phyloP scores from a whole-genome alignment of 352 stramenopile species.

The Stephanocyclus meneghinianus region DNA sequence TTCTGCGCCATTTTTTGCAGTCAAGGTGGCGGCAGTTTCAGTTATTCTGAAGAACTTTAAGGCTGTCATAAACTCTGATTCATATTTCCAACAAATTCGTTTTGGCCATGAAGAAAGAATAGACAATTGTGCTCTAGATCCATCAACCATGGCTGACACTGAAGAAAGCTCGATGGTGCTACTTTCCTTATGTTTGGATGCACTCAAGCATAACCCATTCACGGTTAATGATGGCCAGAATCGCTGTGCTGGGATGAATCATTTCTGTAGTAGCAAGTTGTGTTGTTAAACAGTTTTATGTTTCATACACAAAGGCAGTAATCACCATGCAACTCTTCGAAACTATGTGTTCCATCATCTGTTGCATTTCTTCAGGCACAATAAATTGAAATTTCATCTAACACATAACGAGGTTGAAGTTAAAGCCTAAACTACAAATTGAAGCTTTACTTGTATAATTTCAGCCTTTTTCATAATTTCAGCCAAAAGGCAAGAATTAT shows the following conservation, averaged over 20 bases:
- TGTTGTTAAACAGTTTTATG: no score
- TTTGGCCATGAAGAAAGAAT: conserved; percentile 6
- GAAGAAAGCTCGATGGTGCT: conserved; percentile 15
- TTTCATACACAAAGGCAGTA: no score
- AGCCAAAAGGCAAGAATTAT: no score
- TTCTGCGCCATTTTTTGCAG: conserved; percentile 26
- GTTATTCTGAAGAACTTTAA: conserved; percentile 37
- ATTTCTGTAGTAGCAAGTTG: no score
- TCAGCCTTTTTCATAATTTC: no score
- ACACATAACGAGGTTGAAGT: no score
- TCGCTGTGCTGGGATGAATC: background rate
- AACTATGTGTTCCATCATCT: no score
- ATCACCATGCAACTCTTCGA: no score
- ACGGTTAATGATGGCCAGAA: background rate
- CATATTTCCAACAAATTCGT: conserved; percentile 24
- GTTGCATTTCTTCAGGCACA: no score
- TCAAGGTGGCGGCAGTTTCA: conserved; percentile 24
- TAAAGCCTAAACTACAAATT: no score
- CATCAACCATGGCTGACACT: background rate
- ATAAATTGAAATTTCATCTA: no score
- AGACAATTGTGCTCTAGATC: background rate
- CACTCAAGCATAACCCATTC: conserved; percentile 13
- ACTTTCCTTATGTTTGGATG: conserved; percentile 4
- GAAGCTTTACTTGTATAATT: no score
- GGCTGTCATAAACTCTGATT: conserved; percentile 22